Evolutionary conservation across 2,329 filamentous ascomycete species (phyloP).

Genomic region (Aureobasidium zeae): DNA sequence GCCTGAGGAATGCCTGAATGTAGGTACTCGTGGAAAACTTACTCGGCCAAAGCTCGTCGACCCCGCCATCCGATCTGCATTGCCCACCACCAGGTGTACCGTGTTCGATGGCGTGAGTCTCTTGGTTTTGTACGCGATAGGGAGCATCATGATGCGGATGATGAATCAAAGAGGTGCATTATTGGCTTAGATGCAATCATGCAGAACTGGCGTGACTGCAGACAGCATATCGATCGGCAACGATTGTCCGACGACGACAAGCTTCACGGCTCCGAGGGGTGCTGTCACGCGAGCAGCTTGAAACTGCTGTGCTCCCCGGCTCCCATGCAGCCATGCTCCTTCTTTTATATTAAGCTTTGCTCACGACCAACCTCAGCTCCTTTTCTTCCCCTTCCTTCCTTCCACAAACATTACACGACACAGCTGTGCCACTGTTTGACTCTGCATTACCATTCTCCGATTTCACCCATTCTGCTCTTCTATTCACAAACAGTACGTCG

Average conservation of each 20-base stretch:
- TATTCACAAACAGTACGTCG: slow-evolving; percentile 1
- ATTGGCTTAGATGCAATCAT: neutral
- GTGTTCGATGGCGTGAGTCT: slow-evolving; percentile 4
- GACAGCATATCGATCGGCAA: neutral
- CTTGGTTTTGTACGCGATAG: too few relatives aligned
- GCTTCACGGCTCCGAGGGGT: slow-evolving; percentile 6
- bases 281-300: slow-evolving; percentile 13
- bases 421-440: neutral
- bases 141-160: too few relatives aligned
- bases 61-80: slow-evolving; percentile 12
- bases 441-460: neutral
- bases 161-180: neutral
- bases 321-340: too few relatives aligned
- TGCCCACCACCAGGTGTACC: slow-evolving; percentile 6
- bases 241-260: slow-evolving; percentile 1
- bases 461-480: neutral
- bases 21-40: neutral
- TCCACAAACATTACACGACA: neutral
- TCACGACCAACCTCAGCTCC: slow-evolving; percentile 11
- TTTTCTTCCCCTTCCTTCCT: slow-evolving; percentile 4
- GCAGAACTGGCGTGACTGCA: neutral
- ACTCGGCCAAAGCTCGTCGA: slow-evolving; percentile 12
- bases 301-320: slow-evolving; percentile 5
- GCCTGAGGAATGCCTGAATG: slow-evolving; percentile 11
- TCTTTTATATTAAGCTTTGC: slow-evolving; percentile 14